A percentile compares a stretch with the other conserved stretches of the same genome.
Conservation (phyloP, 192 early-diverging fungal species). For the Backusella macrospora region DNA sequence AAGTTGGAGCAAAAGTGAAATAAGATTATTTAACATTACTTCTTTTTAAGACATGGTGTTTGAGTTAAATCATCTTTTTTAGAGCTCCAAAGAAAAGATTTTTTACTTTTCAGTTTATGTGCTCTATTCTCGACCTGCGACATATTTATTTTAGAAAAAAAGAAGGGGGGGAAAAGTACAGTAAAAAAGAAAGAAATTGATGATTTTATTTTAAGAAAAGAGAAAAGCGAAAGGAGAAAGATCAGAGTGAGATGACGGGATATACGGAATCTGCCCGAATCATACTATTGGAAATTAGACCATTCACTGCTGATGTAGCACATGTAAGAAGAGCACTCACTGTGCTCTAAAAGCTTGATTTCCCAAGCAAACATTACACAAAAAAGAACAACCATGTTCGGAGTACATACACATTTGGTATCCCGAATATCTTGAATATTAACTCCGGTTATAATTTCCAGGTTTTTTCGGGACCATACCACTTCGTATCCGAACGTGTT, state of each 20-base stretch:
- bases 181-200: neutral
- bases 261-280: conserved; percentile 4
- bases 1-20: neutral
- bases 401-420: neutral
- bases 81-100: conserved; percentile 11
- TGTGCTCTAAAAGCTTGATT: conserved; percentile 10
- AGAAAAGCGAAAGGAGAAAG: neutral
- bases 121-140: neutral
- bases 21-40: neutral
- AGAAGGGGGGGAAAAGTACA: neutral
- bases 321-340: neutral
- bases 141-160: neutral
- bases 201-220: neutral
- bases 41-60: neutral
- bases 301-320: conserved; percentile 6
- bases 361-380: neutral
- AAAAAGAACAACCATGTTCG: conserved; percentile 9
- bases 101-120: neutral
- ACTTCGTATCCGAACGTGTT: conserved; percentile 4
- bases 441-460: neutral
- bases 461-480: neutral
- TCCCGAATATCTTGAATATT: neutral
- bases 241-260: neutral
- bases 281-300: conserved; percentile 11
- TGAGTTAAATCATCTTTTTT: neutral